Conservation (phyloP, 2,329 filamentous ascomycete species). For the Penicillium sp. region DNA sequence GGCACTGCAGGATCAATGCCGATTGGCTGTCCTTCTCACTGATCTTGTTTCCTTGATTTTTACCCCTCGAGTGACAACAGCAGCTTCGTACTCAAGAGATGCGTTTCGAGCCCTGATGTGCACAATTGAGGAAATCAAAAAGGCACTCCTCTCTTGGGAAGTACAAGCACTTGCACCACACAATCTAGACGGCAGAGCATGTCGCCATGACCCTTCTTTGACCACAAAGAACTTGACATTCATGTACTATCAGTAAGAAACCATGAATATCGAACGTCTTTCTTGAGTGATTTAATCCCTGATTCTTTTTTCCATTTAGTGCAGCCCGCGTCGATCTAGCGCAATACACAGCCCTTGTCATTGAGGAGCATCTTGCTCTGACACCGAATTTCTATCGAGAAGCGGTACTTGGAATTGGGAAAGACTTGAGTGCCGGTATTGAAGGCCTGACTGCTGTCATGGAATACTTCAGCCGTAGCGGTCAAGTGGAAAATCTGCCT, state of each 20-base stretch:
- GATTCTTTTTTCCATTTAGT: slow-evolving; percentile 30
- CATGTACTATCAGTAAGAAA: slow-evolving; percentile 56
- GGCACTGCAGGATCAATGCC: slow-evolving; percentile 52
- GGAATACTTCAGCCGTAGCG: slow-evolving; percentile 53
- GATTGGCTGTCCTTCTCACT: slow-evolving; percentile 53
- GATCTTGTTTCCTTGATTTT: slow-evolving; percentile 54
- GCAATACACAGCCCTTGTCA: slow-evolving; percentile 53
- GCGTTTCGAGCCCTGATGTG: slow-evolving; percentile 21
- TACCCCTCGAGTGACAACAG: slow-evolving; percentile 31
- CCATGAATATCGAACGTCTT: not conserved
- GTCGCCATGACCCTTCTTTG: slow-evolving; percentile 48
- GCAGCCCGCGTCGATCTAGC: slow-evolving; percentile 51
- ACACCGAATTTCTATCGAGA: slow-evolving; percentile 47
- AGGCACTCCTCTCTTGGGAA: slow-evolving; percentile 27
- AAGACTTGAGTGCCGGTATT: slow-evolving; percentile 52
- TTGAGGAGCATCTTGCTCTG: slow-evolving; percentile 42
- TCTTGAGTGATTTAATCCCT: not conserved
- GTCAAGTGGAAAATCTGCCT: slow-evolving; percentile 52
- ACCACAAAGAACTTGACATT: slow-evolving; percentile 55
- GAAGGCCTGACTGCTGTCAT: slow-evolving; percentile 52
- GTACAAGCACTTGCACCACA: slow-evolving; percentile 4
- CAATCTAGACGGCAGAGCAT: not conserved
- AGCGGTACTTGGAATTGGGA: slow-evolving; percentile 31
- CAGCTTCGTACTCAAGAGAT: slow-evolving; percentile 13
- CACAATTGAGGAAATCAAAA: slow-evolving; percentile 21